Evolutionary conservation across 2,329 filamentous ascomycete genomes (phyloP).

Genomic region (Sclerotinia sclerotiorum): DNA sequence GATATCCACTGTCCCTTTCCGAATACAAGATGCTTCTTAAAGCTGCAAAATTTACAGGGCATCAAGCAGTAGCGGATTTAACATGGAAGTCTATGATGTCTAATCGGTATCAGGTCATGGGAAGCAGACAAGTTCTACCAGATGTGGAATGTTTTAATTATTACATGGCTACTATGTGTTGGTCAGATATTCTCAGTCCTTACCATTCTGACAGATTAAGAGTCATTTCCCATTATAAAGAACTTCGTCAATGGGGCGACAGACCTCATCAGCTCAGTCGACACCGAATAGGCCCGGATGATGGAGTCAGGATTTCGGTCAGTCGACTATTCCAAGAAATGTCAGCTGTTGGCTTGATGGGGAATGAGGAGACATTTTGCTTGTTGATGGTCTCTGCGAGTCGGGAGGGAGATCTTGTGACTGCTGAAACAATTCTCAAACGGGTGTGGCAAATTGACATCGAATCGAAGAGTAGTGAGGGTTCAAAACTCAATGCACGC

Average conservation of each 20-base stretch:
- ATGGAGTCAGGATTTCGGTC: conserved; percentile 29
- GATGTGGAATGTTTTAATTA: conserved; percentile 55
- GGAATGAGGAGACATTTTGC: conserved; percentile 54
- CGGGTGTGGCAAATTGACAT: conserved; percentile 53
- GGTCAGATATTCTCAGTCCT: conserved; percentile 46
- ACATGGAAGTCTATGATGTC: conserved; percentile 49
- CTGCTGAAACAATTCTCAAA: conserved; percentile 50
- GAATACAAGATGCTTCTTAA: conserved; percentile 56
- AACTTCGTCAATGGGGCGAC: conserved; percentile 29
- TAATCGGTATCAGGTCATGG: conserved; percentile 28
- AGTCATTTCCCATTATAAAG: conserved; percentile 38
- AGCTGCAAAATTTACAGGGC: conserved; percentile 50
- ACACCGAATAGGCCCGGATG: conserved; percentile 29
- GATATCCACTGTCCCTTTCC: conserved; percentile 45
- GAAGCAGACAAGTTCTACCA: conserved; percentile 40
- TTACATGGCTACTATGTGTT: conserved; percentile 52
- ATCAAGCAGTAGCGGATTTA: conserved; percentile 45
- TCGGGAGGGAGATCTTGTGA: conserved; percentile 51
- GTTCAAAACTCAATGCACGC: conserved; percentile 40
- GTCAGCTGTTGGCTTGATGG: conserved; percentile 44
- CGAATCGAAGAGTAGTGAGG: conserved; percentile 17
- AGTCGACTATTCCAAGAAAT: conserved; percentile 49
- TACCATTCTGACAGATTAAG: conserved; percentile 40
- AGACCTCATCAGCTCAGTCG: conserved; percentile 31
- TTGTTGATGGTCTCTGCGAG: conserved; percentile 53